These are phyloP conservation scores for Cadophora sp. DNA, from an alignment of 2,329 filamentous ascomycete species.

Conservation along the genomic window DNA sequence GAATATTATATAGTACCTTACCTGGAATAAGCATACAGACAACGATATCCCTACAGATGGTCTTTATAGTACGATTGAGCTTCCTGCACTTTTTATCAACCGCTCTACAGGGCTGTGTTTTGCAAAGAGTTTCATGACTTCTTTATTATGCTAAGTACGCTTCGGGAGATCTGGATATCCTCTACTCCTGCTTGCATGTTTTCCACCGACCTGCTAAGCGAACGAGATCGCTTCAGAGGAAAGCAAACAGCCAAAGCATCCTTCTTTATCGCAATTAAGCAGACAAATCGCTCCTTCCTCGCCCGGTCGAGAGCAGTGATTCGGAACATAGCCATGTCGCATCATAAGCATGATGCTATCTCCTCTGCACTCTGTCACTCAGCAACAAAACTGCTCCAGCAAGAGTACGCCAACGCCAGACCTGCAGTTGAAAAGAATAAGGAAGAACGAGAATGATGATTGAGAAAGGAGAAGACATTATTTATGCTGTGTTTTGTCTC, in stretches of 20 bases:
- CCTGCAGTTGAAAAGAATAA: not conserved
- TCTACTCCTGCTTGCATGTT: not conserved
- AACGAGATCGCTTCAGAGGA: not conserved
- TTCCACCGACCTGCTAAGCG: not conserved
- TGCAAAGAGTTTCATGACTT: not conserved
- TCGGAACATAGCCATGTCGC: not conserved
- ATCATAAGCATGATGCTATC: not conserved
- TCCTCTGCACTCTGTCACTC: not conserved
- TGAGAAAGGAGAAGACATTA: not conserved
- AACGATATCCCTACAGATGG: not conserved
- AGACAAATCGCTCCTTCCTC: not conserved
- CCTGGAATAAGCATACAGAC: not conserved
- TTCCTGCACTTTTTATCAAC: not conserved
- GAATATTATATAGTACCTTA: too few species aligned
- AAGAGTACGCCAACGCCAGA: not conserved
- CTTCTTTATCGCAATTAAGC: slow-evolving; percentile 1
- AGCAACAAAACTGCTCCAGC: not conserved
- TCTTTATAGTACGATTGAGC: not conserved
- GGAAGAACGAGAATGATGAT: not conserved
- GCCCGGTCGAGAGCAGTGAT: not conserved
- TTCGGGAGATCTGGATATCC: not conserved
- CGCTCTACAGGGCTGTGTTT: not conserved
- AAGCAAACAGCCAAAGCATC: not conserved
- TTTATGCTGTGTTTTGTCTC: not conserved
- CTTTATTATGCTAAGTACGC: not conserved